phyloP scores from a whole-genome alignment of 768 basidiomycete species.

The Holtermannia corniformis region DNA sequence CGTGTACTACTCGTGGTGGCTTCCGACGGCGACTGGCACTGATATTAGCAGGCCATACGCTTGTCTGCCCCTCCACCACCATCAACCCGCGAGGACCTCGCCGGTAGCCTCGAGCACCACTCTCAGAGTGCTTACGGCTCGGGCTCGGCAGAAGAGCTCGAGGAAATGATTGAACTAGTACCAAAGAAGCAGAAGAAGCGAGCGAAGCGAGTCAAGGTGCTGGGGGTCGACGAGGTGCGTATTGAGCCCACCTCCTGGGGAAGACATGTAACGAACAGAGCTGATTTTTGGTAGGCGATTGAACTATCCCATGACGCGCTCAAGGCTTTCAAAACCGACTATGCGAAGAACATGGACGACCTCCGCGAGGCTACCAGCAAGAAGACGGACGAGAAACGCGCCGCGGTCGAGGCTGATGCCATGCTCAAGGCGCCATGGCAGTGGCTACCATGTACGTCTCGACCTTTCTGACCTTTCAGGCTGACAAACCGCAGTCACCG shows the following conservation, averaged over 20 bases:
- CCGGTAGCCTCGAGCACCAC: neutral
- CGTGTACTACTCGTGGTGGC: neutral
- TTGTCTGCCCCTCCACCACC: too few relatives aligned
- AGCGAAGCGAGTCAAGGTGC: slow-evolving; percentile 8
- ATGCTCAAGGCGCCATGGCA: slow-evolving; percentile 19
- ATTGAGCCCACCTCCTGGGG: neutral
- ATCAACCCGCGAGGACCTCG: too few relatives aligned
- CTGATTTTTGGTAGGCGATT: neutral
- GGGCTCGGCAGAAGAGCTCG: slow-evolving; percentile 1
- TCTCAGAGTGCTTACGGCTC: neutral
- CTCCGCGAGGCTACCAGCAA: slow-evolving; percentile 10
- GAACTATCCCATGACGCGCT: neutral
- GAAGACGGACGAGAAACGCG: slow-evolving; percentile 9
- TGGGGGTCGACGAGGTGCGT: slow-evolving; percentile 10
- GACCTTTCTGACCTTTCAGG: neutral
- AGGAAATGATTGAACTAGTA: slow-evolving; percentile 1
- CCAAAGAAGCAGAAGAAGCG: slow-evolving; percentile 2
- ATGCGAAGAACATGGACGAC: slow-evolving; percentile 3
- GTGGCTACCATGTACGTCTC: slow-evolving; percentile 15
- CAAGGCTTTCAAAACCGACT: neutral
- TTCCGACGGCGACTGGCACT: too few relatives aligned
- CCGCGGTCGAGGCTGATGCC: slow-evolving; percentile 1
- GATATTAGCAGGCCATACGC: too few relatives aligned
- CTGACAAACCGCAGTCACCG: neutral
- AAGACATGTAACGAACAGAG: neutral